A percentile compares a stretch with the other conserved stretches of the same genome.
These are phyloP conservation scores for Trichoderma sp. DNA, from an alignment of 2,329 filamentous ascomycete species.

Conservation along the genomic window DNA sequence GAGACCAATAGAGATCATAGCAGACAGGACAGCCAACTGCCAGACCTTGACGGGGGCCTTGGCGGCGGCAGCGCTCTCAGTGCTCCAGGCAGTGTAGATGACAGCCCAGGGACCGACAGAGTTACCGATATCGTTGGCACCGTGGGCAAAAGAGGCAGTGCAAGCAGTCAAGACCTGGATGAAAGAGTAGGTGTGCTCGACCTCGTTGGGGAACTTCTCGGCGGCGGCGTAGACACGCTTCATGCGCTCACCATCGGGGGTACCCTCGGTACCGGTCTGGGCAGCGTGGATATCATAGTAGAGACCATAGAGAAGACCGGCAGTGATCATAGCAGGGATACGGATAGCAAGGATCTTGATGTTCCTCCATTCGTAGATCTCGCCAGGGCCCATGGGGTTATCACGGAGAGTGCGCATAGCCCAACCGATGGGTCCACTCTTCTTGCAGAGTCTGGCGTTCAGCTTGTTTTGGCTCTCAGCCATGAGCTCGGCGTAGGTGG, in stretches of 20 bases:
- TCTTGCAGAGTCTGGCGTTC: conserved; percentile 61
- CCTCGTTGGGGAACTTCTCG: conserved; percentile 65
- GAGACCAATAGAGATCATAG: conserved; percentile 63
- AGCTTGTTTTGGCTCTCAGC: conserved; percentile 54
- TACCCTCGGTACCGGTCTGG: conserved; percentile 24
- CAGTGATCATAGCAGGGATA: conserved; percentile 63
- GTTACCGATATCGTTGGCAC: conserved; percentile 74
- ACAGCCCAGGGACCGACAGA: conserved; percentile 67
- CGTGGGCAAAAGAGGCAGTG: conserved; percentile 72
- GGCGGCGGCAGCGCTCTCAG: conserved; percentile 55
- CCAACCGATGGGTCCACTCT: conserved; percentile 71
- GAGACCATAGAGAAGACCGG: conserved; percentile 66
- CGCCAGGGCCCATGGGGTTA: conserved; percentile 68
- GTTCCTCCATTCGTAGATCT: conserved; percentile 73
- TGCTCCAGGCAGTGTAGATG: conserved; percentile 66
- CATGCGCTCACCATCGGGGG: conserved; percentile 25
- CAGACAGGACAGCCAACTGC: conserved; percentile 69
- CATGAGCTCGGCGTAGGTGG: conserved; percentile 59
- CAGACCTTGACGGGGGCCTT: conserved; percentile 69
- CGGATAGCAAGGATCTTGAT: conserved; percentile 60
- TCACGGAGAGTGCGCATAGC: conserved; percentile 74
- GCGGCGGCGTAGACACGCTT: conserved; percentile 61
- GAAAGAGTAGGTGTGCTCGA: conserved; percentile 67
- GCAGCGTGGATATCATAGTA: conserved; percentile 73
- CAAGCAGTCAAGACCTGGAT: conserved; percentile 65